A percentile compares a stretch with the other conserved stretches of the same genome.
Evolutionary conservation across 106 monocot species (phyloP).

Genomic region (Dioscorea dumetorum): DNA sequence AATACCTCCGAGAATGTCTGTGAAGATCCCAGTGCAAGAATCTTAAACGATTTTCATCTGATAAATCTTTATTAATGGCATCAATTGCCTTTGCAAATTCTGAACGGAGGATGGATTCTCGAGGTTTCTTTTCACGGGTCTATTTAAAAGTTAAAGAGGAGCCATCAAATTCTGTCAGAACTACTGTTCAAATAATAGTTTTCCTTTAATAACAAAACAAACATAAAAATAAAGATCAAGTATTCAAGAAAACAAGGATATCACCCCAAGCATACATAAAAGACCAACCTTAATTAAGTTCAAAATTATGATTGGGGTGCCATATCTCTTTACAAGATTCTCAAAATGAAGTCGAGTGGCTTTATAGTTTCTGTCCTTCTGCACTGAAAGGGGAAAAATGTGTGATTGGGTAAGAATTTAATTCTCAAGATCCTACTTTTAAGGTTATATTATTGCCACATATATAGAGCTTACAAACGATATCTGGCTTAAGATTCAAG

Average conservation of each 20-base stretch:
- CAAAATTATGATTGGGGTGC: constrained; percentile 84
- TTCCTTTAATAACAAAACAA: neutral
- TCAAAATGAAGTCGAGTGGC: constrained; percentile 97
- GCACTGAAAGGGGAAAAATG: constrained; percentile 41
- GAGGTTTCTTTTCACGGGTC: constrained; percentile 68
- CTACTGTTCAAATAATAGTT: too few relatives aligned
- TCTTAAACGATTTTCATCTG: constrained; percentile 48
- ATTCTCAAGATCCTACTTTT: neutral
- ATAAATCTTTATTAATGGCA: constrained; percentile 52
- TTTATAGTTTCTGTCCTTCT: constrained; percentile 65
- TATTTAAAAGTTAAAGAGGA: constrained; percentile 4
- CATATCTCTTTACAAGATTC: constrained; percentile 86
- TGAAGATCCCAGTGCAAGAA: constrained; percentile 72
- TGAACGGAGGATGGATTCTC: constrained; percentile 74
- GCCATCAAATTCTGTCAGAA: too few relatives aligned
- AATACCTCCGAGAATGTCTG: constrained; percentile 59
- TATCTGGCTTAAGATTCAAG: constrained; percentile 90
- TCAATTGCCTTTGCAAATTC: constrained; percentile 85
- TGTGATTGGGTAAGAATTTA: neutral
- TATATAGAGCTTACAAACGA: constrained; percentile 58
- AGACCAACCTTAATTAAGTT: constrained; percentile 85
- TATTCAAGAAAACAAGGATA: neutral
- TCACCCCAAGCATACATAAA: neutral
- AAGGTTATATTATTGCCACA: neutral
- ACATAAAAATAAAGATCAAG: neutral